Conservation (phyloP, 2,329 filamentous ascomycete species). For the Phyllosticta paracitricarpa region DNA sequence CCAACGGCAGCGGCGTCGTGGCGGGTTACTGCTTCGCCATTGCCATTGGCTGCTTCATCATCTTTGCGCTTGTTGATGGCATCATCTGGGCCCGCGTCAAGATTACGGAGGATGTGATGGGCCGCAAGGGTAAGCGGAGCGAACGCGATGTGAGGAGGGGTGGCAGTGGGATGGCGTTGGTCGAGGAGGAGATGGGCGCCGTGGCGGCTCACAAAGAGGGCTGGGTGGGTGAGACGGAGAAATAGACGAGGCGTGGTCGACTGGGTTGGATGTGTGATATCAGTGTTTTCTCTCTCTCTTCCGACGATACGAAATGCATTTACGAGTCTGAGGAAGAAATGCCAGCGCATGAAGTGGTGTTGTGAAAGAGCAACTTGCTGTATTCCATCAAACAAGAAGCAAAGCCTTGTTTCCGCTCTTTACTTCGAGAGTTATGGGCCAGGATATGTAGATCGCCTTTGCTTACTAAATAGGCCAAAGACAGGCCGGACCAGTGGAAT, state of each 20-base stretch:
- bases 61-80: conserved; percentile 34
- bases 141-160: neutral
- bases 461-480: too few species aligned
- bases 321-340: too few species aligned
- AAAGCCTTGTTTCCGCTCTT: too few species aligned
- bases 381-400: too few species aligned
- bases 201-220: neutral
- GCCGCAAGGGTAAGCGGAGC: conserved; percentile 29
- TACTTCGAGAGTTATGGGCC: too few species aligned
- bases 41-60: conserved; percentile 27
- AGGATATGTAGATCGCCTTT: too few species aligned
- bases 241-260: neutral
- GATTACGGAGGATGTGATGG: conserved; percentile 36
- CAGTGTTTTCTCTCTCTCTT: too few species aligned
- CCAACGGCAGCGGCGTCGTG: conserved; percentile 43
- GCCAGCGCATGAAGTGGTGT: too few species aligned
- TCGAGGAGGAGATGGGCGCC: neutral
- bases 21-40: conserved; percentile 52
- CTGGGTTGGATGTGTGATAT: too few species aligned
- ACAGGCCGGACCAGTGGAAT: too few species aligned
- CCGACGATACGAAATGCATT: too few species aligned
- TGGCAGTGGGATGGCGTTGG: neutral
- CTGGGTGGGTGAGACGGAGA: neutral
- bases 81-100: conserved; percentile 29
- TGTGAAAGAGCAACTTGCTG: too few species aligned